Evolutionary conservation across 129 eudicot species (phyloP).

Genomic region (Pulicaria dysenterica): DNA sequence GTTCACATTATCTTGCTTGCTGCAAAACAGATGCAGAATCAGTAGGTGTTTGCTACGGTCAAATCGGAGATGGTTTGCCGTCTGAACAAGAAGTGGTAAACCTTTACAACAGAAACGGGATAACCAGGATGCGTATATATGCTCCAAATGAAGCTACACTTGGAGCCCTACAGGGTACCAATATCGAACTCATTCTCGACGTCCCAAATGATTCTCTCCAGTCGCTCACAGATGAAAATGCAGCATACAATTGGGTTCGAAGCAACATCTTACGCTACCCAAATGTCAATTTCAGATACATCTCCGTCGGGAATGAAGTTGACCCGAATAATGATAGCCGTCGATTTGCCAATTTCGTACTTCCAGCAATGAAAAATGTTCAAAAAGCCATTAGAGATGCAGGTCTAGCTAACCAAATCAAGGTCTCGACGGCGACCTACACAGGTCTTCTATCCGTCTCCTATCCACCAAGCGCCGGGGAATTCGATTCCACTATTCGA

Average conservation of each 20-base stretch:
- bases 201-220: constrained; percentile 29
- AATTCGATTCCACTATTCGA: neutral
- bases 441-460: constrained; percentile 3
- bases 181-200: constrained; percentile 23
- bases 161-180: constrained; percentile 32
- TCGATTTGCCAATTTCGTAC: neutral
- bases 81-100: constrained; percentile 26
- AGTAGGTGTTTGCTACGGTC: constrained; percentile 47
- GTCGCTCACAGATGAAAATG: constrained; percentile 6
- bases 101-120: constrained; percentile 33
- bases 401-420: constrained; percentile 27
- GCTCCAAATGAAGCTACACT: constrained; percentile 27
- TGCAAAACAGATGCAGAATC: constrained; percentile 31
- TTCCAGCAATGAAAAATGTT: constrained; percentile 32
- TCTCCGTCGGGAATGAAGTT: constrained; percentile 48
- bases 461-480: constrained; percentile 36
- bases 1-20: no score
- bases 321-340: constrained; percentile 4
- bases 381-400: constrained; percentile 17
- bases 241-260: constrained; percentile 47
- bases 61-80: constrained; percentile 31
- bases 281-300: constrained; percentile 37
- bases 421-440: constrained; percentile 45
- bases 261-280: constrained; percentile 33
- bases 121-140: constrained; percentile 44